Evolutionary conservation across 208 protist genomes (phyloP).

Genomic region (Wallacemonas sp.): DNA sequence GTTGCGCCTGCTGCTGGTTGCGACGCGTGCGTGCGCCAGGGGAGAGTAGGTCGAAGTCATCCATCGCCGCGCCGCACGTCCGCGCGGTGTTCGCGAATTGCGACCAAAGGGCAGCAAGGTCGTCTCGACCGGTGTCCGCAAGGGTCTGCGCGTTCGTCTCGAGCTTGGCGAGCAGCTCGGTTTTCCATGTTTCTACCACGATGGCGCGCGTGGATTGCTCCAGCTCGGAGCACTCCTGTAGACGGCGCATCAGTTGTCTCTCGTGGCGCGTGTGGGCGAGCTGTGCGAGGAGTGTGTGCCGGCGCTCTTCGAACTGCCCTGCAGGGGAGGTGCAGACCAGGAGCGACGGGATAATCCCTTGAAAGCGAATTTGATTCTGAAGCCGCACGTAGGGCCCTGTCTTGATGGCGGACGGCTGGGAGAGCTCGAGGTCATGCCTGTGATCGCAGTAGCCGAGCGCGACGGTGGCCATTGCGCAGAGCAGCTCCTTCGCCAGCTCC

Average conservation of each 20-base stretch:
- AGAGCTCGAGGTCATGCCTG: conserved; percentile 61
- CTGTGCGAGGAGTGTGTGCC: conserved; percentile 22
- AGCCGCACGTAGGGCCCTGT: conserved; percentile 45
- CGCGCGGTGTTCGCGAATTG: neutral
- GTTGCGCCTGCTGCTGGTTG: neutral
- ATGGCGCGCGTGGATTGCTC: conserved; percentile 34
- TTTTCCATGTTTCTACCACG: conserved; percentile 12
- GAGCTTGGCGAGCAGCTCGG: conserved; percentile 11
- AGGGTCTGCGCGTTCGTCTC: neutral
- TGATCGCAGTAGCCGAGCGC: conserved; percentile 67
- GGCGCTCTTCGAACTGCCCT: conserved; percentile 64
- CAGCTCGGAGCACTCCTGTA: conserved; percentile 33
- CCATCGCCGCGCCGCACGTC: neutral
- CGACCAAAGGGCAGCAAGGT: neutral
- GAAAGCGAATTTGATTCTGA: conserved; percentile 39
- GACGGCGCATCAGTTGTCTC: conserved; percentile 31
- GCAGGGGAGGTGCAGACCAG: conserved; percentile 32
- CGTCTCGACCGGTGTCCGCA: neutral
- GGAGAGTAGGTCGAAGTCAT: conserved; percentile 6
- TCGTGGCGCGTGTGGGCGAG: conserved; percentile 20
- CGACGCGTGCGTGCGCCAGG: neutral
- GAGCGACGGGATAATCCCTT: conserved; percentile 60
- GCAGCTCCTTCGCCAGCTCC: conserved; percentile 50
- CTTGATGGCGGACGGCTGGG: conserved; percentile 66
- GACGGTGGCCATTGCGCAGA: conserved; percentile 43